A percentile compares a stretch with the other conserved stretches of the same genome.
These are phyloP conservation scores for Annulohypoxylon bovei DNA, from an alignment of 495 filamentous ascomycete genomes.

Conservation along the genomic window DNA sequence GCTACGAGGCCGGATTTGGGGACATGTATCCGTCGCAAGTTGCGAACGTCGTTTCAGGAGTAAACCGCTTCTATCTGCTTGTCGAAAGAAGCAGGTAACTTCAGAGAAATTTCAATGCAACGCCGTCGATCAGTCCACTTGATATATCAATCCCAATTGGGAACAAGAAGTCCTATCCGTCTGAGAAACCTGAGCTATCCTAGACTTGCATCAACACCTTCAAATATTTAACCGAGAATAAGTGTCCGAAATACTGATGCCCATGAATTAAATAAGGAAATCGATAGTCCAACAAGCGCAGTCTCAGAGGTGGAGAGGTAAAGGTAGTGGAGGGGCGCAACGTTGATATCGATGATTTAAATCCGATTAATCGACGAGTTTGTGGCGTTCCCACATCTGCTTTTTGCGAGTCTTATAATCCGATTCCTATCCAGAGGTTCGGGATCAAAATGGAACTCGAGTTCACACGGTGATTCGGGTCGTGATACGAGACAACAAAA, in stretches of 20 bases:
- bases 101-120: slow-evolving; percentile 20
- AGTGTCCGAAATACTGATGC: slow-evolving; percentile 33
- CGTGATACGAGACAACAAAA: neutral
- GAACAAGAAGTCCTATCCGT: slow-evolving; percentile 7
- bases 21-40: slow-evolving; percentile 8
- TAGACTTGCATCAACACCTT: slow-evolving; percentile 21
- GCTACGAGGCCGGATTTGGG: slow-evolving; percentile 2
- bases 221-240: slow-evolving; percentile 28
- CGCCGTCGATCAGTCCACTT: slow-evolving; percentile 8
- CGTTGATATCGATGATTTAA: slow-evolving; percentile 28
- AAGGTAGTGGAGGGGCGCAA: slow-evolving; percentile 11
- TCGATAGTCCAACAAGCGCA: slow-evolving; percentile 37
- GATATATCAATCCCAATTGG: slow-evolving; percentile 20
- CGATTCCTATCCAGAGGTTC: neutral
- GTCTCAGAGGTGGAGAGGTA: slow-evolving; percentile 30
- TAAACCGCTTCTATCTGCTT: neutral
- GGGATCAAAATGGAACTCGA: neutral
- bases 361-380: slow-evolving; percentile 21
- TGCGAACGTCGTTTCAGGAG: slow-evolving; percentile 3
- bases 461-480: neutral
- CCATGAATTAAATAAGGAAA: slow-evolving; percentile 25
- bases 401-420: slow-evolving; percentile 17
- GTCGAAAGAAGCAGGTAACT: slow-evolving; percentile 29
- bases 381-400: slow-evolving; percentile 29
- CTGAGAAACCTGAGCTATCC: slow-evolving; percentile 18